Conservation (phyloP, 352 stramenopile genomes). For the Phytophthora crassamura region DNA sequence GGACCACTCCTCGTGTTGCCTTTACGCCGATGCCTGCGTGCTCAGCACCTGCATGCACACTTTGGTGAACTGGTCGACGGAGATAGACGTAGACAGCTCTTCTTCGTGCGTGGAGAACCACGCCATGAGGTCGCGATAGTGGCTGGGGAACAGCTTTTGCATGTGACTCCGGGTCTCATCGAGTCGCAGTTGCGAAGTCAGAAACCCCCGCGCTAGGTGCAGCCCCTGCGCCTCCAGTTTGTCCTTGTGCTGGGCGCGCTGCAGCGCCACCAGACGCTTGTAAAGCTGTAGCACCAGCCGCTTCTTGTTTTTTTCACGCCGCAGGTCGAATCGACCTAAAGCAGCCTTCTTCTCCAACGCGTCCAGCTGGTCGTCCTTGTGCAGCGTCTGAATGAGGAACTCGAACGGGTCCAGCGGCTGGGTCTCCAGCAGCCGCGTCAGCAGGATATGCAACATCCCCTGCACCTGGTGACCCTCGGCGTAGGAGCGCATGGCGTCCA, state of each 20-base stretch:
- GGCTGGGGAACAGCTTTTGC: constrained; percentile 55
- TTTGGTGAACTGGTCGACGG: constrained; percentile 41
- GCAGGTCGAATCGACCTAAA: constrained; percentile 61
- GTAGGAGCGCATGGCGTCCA: constrained; percentile 70
- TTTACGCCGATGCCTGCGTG: constrained; percentile 35
- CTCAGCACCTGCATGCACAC: constrained; percentile 52
- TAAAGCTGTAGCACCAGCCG: constrained; percentile 54
- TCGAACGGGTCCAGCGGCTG: constrained; percentile 74
- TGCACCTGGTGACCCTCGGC: constrained; percentile 64
- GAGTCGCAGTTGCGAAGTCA: constrained; percentile 53
- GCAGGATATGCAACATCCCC: constrained; percentile 67
- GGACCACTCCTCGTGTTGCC: too few species aligned
- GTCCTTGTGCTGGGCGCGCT: constrained; percentile 54
- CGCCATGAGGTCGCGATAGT: constrained; percentile 65
- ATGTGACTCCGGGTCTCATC: constrained; percentile 58
- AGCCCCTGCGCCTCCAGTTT: constrained; percentile 31
- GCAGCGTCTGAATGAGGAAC: constrained; percentile 67
- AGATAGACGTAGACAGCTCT: constrained; percentile 39
- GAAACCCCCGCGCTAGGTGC: constrained; percentile 50
- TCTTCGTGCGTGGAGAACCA: constrained; percentile 49
- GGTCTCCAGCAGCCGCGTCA: constrained; percentile 61
- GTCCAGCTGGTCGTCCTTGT: constrained; percentile 61
- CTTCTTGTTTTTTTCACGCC: constrained; percentile 71
- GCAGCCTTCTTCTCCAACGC: constrained; percentile 51
- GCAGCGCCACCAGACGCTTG: constrained; percentile 60